Evolutionary conservation across 1,139 yeast genomes (phyloP), one percentile per base, ranked within the genome.

Genomic region (Pichia sp.): DNA sequence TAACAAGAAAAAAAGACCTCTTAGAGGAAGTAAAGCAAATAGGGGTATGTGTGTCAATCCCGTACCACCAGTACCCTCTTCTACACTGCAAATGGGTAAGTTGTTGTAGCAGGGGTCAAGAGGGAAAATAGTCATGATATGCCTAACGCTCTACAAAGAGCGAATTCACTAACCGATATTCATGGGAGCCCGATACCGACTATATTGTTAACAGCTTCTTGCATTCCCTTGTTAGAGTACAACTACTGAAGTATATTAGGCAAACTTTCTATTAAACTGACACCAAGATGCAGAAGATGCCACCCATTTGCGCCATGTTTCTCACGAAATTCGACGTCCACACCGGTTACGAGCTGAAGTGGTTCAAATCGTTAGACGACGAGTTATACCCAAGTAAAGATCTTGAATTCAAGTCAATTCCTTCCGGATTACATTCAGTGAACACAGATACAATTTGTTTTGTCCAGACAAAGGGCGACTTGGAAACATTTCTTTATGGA

Each of bases 361-460:
- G 89, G 89, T 71, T 75, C 40, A 71, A 72, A 51, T 62, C 72
- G 0, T 48, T 66, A 3, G 61, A 64, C 43, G 61, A 64, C n/a
- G 31, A 51, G 1, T 29, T 58, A 8, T 69, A 72, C 31, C 61
- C 67, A 2, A 54, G 72, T 29, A 64, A 70, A 32, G 75, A 75
- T n/a, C 63, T 89, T 19, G 97, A 90, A 67, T 89, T 79, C 70
- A 85, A 86, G 62, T 77, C 84, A 11, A 72, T 90, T 53, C 97
- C 97, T 1, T 85, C 95, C 0, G 96, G 97, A 1, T 75, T 89
- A n/a, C 97, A 90, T 66, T 80, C 83, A 44, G 75, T 74, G 30
- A 67, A 69, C 13, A 67, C 74, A 44, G 92, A 88, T 61, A 77
- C 79, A 1, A 72, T 82, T 2, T 75, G 78, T 51, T 82, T 83